phyloP scores from a whole-genome alignment of 352 stramenopile species.

The Phytophthora colocasiae region DNA sequence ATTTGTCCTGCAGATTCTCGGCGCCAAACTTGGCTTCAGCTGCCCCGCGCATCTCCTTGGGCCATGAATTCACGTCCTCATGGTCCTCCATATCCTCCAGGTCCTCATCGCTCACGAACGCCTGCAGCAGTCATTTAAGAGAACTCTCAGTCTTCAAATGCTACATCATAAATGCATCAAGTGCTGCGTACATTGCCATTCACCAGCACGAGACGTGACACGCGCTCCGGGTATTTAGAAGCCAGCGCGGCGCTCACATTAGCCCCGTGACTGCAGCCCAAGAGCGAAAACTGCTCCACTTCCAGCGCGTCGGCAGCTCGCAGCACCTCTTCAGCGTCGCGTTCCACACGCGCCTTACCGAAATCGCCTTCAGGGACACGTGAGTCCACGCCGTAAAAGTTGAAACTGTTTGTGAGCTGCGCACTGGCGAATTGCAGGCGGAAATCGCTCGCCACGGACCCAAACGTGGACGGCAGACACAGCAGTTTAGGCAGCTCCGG shows the following conservation, averaged over 20 bases:
- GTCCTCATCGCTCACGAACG: constrained; percentile 81
- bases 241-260: constrained; percentile 79
- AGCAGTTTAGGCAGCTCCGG: constrained; percentile 49
- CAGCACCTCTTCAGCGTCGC: constrained; percentile 75
- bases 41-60: constrained; percentile 51
- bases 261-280: constrained; percentile 80
- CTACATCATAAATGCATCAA: background rate
- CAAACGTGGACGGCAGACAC: constrained; percentile 75
- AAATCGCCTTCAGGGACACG: constrained; percentile 59
- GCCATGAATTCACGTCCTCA: constrained; percentile 63
- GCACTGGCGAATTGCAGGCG: constrained; percentile 53
- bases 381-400: constrained; percentile 72
- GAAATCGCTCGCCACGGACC: constrained; percentile 70
- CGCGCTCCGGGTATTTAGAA: constrained; percentile 67
- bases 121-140: constrained; percentile 43
- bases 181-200: constrained; percentile 74
- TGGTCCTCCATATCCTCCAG: constrained; percentile 61
- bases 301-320: constrained; percentile 64
- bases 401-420: constrained; percentile 56
- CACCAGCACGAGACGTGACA: constrained; percentile 77
- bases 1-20: constrained; percentile 62
- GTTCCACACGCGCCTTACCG: constrained; percentile 65
- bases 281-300: constrained; percentile 73
- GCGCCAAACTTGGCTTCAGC: constrained; percentile 62
- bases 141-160: constrained; percentile 15